Conservation (phyloP, 2,329 filamentous ascomycete species). For the Colletotrichum sp. region DNA sequence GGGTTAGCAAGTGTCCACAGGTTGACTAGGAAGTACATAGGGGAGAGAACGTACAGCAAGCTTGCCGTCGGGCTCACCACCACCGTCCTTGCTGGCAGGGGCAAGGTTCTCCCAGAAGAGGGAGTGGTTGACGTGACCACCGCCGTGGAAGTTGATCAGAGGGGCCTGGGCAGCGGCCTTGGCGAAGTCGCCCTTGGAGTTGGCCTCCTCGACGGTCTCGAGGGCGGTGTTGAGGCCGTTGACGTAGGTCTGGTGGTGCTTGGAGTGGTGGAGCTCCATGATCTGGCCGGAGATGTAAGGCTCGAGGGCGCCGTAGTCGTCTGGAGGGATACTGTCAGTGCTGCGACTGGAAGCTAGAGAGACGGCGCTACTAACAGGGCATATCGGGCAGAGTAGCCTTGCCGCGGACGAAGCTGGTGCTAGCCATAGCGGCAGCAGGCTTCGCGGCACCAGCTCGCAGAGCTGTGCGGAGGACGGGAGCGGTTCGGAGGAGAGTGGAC, state of each 20-base stretch:
- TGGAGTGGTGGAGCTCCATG: constrained; percentile 95
- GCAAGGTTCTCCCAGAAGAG: constrained; percentile 87
- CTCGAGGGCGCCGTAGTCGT: constrained; percentile 97
- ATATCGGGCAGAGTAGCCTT: constrained; percentile 96
- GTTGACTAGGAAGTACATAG: neutral
- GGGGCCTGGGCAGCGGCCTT: constrained; percentile 56
- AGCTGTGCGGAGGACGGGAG: constrained; percentile 70
- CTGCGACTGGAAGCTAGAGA: neutral
- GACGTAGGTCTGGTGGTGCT: constrained; percentile 94
- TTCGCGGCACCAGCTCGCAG: constrained; percentile 71
- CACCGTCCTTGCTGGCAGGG: constrained; percentile 66
- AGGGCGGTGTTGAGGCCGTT: constrained; percentile 84
- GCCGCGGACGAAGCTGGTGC: constrained; percentile 79
- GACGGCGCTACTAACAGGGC: constrained; percentile 46
- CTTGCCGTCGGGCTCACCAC: constrained; percentile 65
- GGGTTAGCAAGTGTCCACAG: neutral
- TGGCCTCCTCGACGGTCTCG: constrained; percentile 72
- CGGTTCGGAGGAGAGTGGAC: constrained; percentile 74
- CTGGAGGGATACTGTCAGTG: constrained; percentile 49
- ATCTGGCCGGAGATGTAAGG: constrained; percentile 83
- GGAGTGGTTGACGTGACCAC: constrained; percentile 85
- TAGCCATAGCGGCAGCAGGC: constrained; percentile 67
- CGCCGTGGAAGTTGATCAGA: constrained; percentile 79
- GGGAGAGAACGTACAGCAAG: constrained; percentile 63
- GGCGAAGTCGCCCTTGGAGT: constrained; percentile 63